Evolutionary conservation across 1,139 yeast species (phyloP).

Genomic region (Candida neerlandica): DNA sequence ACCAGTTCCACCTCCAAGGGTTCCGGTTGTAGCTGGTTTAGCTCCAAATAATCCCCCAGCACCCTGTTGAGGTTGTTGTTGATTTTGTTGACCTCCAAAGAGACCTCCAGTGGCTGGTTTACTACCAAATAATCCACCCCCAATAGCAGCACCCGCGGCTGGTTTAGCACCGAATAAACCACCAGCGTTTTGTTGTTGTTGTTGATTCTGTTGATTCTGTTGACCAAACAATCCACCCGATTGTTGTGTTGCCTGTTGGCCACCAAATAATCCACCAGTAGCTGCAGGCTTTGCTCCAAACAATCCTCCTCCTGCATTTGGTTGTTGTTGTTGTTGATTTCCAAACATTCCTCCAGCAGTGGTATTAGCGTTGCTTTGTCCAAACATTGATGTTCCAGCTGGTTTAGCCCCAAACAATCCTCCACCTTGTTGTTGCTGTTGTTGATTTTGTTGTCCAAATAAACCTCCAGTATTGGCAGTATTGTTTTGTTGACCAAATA

Average conservation of each 20-base stretch:
- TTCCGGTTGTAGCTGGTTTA: slow-evolving; percentile 11
- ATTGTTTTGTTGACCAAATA: slow-evolving; percentile 19
- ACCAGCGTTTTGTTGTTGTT: slow-evolving; percentile 16
- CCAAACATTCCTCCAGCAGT: slow-evolving; percentile 12
- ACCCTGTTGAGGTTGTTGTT: slow-evolving; percentile 15
- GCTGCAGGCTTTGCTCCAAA: slow-evolving; percentile 31
- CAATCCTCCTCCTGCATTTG: slow-evolving; percentile 24
- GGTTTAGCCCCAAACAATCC: slow-evolving; percentile 28
- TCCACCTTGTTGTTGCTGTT: slow-evolving; percentile 17
- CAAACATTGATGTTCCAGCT: slow-evolving; percentile 14
- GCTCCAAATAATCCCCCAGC: slow-evolving; percentile 30
- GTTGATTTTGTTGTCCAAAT: slow-evolving; percentile 28
- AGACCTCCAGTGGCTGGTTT: slow-evolving; percentile 25
- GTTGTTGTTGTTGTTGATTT: slow-evolving; percentile 15
- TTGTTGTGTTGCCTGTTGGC: slow-evolving; percentile 17
- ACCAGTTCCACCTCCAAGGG: slow-evolving; percentile 7
- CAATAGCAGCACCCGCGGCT: slow-evolving; percentile 18
- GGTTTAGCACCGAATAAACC: slow-evolving; percentile 22
- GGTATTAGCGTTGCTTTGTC: slow-evolving; percentile 12
- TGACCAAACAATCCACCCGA: slow-evolving; percentile 36
- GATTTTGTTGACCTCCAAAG: slow-evolving; percentile 23
- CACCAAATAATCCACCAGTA: slow-evolving; percentile 21
- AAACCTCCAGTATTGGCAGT: slow-evolving; percentile 25
- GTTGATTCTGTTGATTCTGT: slow-evolving; percentile 16
- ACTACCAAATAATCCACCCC: slow-evolving; percentile 23